Evolutionary conservation across 306 rosid species (phyloP).

Genomic region (Pyrus pyrifolia): DNA sequence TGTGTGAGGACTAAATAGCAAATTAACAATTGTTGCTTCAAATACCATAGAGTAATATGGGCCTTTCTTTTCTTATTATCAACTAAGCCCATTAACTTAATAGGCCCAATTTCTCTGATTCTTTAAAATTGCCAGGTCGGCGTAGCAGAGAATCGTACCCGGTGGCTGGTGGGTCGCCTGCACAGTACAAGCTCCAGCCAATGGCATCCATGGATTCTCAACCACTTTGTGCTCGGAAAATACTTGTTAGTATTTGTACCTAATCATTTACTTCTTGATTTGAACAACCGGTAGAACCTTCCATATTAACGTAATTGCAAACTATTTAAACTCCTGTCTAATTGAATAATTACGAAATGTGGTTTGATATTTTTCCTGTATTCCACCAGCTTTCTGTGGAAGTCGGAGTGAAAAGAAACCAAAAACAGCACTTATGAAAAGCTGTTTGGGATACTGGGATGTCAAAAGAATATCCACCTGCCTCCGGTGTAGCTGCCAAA

Average conservation of each 20-base stretch:
- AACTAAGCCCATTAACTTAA: background rate
- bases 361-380: background rate
- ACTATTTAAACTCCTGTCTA: background rate
- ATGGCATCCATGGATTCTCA: background rate
- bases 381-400: background rate
- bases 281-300: background rate
- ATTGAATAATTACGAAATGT: background rate
- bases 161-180: background rate
- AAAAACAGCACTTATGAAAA: background rate
- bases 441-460: background rate
- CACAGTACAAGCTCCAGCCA: background rate
- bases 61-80: background rate
- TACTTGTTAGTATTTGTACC: background rate
- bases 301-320: background rate
- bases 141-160: background rate
- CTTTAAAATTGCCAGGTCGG: background rate
- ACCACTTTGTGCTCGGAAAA: background rate
- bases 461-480: background rate
- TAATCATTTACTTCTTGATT: background rate
- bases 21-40: background rate
- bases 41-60: too few species aligned
- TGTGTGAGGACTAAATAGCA: background rate
- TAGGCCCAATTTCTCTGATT: background rate
- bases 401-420: background rate
- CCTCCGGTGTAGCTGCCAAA: background rate